phyloP scores from a whole-genome alignment of 176 grass and related monocot genomes.

The Musa troglodytarum region DNA sequence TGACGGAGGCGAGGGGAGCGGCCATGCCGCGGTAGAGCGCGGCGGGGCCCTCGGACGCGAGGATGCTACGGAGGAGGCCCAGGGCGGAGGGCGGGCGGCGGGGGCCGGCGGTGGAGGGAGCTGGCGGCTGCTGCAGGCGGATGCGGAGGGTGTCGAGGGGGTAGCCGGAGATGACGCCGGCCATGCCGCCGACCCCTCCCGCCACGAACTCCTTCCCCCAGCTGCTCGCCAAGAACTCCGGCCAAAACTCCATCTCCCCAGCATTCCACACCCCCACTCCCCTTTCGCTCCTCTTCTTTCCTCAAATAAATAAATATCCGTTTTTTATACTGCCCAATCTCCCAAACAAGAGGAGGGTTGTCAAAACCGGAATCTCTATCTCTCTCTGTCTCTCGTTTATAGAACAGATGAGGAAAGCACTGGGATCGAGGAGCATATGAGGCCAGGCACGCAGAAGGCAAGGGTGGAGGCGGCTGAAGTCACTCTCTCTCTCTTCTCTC shows the following conservation, averaged over 20 bases:
- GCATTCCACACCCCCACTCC: background rate
- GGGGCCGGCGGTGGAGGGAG: conserved; percentile 10
- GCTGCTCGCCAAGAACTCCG: conserved; percentile 84
- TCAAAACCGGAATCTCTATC: background rate
- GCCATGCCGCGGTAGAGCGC: conserved; percentile 97
- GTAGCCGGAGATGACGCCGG: conserved; percentile 74
- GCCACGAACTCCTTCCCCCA: conserved; percentile 78
- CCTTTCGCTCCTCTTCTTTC: background rate
- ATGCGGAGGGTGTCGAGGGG: conserved; percentile 91
- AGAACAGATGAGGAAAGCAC: too few relatives aligned
- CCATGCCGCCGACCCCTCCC: conserved; percentile 81
- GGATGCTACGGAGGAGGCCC: conserved; percentile 53
- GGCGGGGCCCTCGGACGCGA: conserved; percentile 60
- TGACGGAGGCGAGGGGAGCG: conserved; percentile 74
- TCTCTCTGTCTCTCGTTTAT: background rate
- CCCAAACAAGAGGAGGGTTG: too few relatives aligned
- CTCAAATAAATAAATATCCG: too few relatives aligned
- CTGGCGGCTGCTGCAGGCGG: conserved; percentile 66
- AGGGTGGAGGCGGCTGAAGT: too few relatives aligned
- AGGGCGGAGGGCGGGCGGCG: conserved; percentile 31
- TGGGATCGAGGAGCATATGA: too few relatives aligned
- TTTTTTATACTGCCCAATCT: too few relatives aligned
- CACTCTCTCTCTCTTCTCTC: too few relatives aligned
- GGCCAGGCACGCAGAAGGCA: too few relatives aligned
- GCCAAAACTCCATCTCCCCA: conserved; percentile 86